These are phyloP conservation scores for Capronia coronata DNA, from an alignment of 2,329 filamentous ascomycete species.

Conservation along the genomic window DNA sequence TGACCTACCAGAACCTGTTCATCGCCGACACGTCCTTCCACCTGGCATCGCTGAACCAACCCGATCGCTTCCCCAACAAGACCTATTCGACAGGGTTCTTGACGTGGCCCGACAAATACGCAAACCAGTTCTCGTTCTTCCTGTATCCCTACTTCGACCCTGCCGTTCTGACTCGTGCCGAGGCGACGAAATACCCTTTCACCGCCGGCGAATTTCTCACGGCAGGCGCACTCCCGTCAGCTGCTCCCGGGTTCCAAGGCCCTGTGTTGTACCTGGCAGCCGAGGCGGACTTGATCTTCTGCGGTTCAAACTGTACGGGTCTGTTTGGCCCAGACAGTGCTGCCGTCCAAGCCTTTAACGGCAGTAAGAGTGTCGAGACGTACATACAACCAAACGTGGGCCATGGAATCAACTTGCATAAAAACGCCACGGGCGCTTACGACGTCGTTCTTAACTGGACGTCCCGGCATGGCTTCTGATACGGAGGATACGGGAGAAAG, in stretches of 20 bases:
- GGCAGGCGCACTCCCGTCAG: slow-evolving; percentile 4
- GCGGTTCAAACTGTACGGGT: slow-evolving; percentile 29
- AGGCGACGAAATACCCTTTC: slow-evolving; percentile 29
- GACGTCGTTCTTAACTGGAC: slow-evolving; percentile 18
- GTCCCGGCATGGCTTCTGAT: slow-evolving; percentile 27
- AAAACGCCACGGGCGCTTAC: slow-evolving; percentile 30
- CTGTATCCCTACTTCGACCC: slow-evolving; percentile 52
- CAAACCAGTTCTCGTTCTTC: slow-evolving; percentile 42
- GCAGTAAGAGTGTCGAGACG: slow-evolving; percentile 26
- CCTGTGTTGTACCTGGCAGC: slow-evolving; percentile 30
- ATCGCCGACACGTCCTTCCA: slow-evolving; percentile 16
- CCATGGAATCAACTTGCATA: slow-evolving; percentile 31
- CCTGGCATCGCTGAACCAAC: slow-evolving; percentile 32
- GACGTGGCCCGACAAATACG: slow-evolving; percentile 46
- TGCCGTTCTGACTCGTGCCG: slow-evolving; percentile 43
- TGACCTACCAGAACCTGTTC: slow-evolving; percentile 39
- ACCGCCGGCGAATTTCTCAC: slow-evolving; percentile 30
- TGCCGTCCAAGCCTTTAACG: slow-evolving; percentile 18
- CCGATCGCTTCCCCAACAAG: slow-evolving; percentile 14
- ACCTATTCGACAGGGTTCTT: slow-evolving; percentile 51
- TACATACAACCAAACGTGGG: slow-evolving; percentile 29
- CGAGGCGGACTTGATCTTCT: slow-evolving; percentile 26
- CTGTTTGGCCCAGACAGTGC: slow-evolving; percentile 26
- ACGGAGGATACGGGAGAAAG: too few relatives aligned
- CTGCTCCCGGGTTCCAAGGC: slow-evolving; percentile 22